Evolutionary conservation across 495 filamentous ascomycete species (phyloP).

Genomic region (Neurospora sp.): DNA sequence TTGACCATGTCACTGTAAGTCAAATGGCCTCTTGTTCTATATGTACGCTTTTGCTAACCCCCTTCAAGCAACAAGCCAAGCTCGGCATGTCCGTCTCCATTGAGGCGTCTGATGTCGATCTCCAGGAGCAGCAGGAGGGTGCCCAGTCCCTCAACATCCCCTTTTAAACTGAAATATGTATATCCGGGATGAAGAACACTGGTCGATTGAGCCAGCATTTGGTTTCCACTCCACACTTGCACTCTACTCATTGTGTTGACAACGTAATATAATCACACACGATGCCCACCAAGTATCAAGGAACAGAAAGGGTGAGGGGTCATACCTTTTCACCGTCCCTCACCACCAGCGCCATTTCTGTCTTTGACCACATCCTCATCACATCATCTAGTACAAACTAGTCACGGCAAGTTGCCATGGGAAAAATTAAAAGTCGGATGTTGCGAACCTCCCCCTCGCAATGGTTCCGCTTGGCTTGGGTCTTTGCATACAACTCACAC

Average conservation of each 20-base stretch:
- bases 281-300: constrained; percentile 1
- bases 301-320: background rate
- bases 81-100: constrained; percentile 90
- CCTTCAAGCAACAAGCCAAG: constrained; percentile 77
- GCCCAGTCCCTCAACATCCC: constrained; percentile 43
- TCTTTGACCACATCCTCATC: background rate
- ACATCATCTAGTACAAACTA: background rate
- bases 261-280: constrained; percentile 17
- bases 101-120: constrained; percentile 77
- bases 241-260: constrained; percentile 10
- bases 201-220: background rate
- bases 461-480: constrained; percentile 1
- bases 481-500: constrained; percentile 5
- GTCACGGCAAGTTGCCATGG: background rate
- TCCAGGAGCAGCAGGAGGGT: constrained; percentile 83
- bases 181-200: background rate
- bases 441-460: background rate
- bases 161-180: constrained; percentile 32
- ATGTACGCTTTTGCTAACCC: constrained; percentile 11
- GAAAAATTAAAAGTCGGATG: background rate
- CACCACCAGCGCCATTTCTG: background rate
- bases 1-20: constrained; percentile 91
- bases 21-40: background rate
- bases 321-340: background rate
- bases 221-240: constrained; percentile 7